These are phyloP conservation scores for Phytophthora colocasiae DNA, from an alignment of 352 stramenopile genomes.

Conservation along the genomic window DNA sequence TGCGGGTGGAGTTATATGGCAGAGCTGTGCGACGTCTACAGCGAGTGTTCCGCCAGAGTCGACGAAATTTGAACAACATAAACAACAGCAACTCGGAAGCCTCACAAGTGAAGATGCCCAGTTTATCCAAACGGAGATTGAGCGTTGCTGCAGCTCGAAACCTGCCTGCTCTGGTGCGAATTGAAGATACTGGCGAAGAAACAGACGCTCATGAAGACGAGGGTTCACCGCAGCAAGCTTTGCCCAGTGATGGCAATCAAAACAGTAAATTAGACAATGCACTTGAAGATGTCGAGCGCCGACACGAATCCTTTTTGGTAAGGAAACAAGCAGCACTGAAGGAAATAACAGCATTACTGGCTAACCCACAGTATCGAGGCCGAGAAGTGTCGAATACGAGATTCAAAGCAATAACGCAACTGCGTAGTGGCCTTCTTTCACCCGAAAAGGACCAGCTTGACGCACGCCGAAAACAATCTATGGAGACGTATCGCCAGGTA, in stretches of 20 bases:
- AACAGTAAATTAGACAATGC: conserved; percentile 5
- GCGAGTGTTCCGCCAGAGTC: conserved; percentile 63
- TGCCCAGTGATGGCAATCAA: conserved; percentile 16
- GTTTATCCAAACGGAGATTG: conserved; percentile 21
- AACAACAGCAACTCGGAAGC: conserved; percentile 8
- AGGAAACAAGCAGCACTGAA: conserved; percentile 31
- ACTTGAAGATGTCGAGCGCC: conserved; percentile 13
- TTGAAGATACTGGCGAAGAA: conserved; percentile 15
- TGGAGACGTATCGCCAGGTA: conserved; percentile 64
- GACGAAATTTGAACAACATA: conserved; percentile 21
- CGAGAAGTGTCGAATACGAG: conserved; percentile 13
- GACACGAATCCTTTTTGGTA: conserved; percentile 31
- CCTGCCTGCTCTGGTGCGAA: conserved; percentile 20
- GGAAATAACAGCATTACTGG: conserved; percentile 38
- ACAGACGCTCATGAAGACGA: conserved; percentile 11
- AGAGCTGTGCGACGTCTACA: conserved; percentile 65
- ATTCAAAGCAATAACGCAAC: conserved; percentile 9
- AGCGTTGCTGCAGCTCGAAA: conserved; percentile 25
- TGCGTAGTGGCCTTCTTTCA: conserved; percentile 55
- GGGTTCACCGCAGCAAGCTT: conserved; percentile 8
- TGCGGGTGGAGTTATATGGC: conserved; percentile 68
- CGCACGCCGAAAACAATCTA: conserved; percentile 64
- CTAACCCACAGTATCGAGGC: conserved; percentile 25
- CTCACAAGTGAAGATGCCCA: conserved; percentile 27
- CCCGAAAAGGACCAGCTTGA: conserved; percentile 56